A percentile compares a stretch with the other conserved stretches of the same genome.
Conservation (phyloP, 495 filamentous ascomycete genomes). For the Pyronema omphalodes region DNA sequence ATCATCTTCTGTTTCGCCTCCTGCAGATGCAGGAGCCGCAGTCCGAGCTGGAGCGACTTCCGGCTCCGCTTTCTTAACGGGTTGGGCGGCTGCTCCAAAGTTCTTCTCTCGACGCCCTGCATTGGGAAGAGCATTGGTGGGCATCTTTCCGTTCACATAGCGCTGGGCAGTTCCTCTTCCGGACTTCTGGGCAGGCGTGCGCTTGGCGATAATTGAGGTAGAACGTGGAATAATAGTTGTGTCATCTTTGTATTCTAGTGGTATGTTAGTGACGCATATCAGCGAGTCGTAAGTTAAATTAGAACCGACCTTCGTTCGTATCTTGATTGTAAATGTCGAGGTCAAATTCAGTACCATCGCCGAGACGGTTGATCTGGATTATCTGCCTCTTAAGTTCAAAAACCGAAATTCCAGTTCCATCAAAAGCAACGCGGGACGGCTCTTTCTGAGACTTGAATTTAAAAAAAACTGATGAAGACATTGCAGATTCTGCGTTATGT, state of each 20-base stretch:
- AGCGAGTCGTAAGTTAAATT: not conserved
- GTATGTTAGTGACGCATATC: not conserved
- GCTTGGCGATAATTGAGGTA: slow-evolving; percentile 76
- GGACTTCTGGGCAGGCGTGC: slow-evolving; percentile 60
- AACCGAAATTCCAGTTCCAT: slow-evolving; percentile 94
- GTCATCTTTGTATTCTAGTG: slow-evolving; percentile 87
- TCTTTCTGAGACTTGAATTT: slow-evolving; percentile 99
- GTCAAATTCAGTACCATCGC: slow-evolving; percentile 94
- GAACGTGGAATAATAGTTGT: slow-evolving; percentile 87
- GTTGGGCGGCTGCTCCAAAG: slow-evolving; percentile 26
- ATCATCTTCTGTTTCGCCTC: slow-evolving; percentile 51
- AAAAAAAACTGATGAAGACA: slow-evolving; percentile 98
- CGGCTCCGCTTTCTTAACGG: slow-evolving; percentile 36
- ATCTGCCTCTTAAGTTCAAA: slow-evolving; percentile 98
- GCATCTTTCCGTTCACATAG: slow-evolving; percentile 96
- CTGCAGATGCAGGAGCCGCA: slow-evolving; percentile 7
- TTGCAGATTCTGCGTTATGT: slow-evolving; percentile 25
- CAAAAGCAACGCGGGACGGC: slow-evolving; percentile 81
- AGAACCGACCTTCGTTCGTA: slow-evolving; percentile 63
- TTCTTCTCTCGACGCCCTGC: slow-evolving; percentile 39
- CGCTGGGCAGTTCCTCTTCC: slow-evolving; percentile 77
- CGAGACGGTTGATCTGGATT: slow-evolving; percentile 76
- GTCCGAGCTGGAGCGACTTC: slow-evolving; percentile 51
- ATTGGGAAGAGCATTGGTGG: slow-evolving; percentile 60
- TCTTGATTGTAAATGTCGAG: slow-evolving; percentile 83